Percentiles rank a stretch among this genome's conserved stretches.
Conservation (phyloP, 75 land plant species). For the Cunninghamia lanceolata region DNA sequence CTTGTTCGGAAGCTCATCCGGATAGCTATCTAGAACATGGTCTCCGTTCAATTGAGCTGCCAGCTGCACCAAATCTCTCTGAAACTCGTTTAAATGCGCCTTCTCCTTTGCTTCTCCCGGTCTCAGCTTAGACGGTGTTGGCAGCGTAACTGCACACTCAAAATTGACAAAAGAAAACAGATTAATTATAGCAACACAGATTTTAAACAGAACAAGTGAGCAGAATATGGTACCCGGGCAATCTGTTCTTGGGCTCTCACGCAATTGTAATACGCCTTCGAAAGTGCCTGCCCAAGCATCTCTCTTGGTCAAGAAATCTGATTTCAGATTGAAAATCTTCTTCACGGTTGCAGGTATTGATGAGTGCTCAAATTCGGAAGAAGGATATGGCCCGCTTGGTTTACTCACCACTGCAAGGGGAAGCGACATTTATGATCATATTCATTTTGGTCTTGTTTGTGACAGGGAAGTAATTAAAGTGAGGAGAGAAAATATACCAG, state of each 20-base stretch:
- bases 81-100: constrained; percentile 62
- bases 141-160: constrained; percentile 45
- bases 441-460: background rate
- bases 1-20: constrained; percentile 33
- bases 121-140: constrained; percentile 44
- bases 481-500: background rate
- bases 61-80: constrained; percentile 79
- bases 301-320: constrained; percentile 65
- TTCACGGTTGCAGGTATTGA: constrained; percentile 21
- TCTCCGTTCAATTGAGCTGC: constrained; percentile 79
- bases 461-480: background rate
- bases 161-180: background rate
- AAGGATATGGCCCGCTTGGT: constrained; percentile 63
- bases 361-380: constrained; percentile 89
- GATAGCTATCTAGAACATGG: constrained; percentile 31
- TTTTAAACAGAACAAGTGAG: background rate
- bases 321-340: constrained; percentile 78
- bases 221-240: constrained; percentile 2
- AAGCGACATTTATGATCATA: constrained; percentile 51
- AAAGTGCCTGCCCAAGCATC: constrained; percentile 97
- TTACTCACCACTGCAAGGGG: constrained; percentile 11
- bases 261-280: constrained; percentile 19
- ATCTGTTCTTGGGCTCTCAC: too few relatives aligned
- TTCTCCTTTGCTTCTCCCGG: constrained; percentile 47
- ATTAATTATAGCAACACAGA: background rate